A percentile compares a stretch with the other conserved stretches of the same genome.
Evolutionary conservation across 139 green algal species (phyloP).

Genomic region (Trebouxia sp.): DNA sequence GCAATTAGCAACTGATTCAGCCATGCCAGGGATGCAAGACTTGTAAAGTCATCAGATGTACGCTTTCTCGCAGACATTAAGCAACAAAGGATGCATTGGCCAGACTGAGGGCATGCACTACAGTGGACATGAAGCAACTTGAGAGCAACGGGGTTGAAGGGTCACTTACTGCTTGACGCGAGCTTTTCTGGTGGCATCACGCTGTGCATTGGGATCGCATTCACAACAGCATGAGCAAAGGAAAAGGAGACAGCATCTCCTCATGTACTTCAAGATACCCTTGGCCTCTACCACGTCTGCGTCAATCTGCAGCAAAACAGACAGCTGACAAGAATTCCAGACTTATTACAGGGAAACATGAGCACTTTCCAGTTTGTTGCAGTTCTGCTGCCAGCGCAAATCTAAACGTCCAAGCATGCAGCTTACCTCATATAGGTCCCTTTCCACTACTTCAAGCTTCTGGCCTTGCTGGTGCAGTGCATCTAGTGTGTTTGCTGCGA

Average conservation of each 20-base stretch:
- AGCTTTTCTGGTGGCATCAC: constrained; percentile 28
- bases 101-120: neutral
- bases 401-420: no score
- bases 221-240: constrained; percentile 46
- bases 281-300: constrained; percentile 38
- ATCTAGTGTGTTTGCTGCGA: constrained; percentile 34
- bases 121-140: neutral
- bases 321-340: neutral
- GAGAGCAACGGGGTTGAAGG: neutral
- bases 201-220: constrained; percentile 32
- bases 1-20: no score
- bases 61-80: neutral
- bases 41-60: neutral
- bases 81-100: neutral
- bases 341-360: no score
- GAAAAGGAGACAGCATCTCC: constrained; percentile 45
- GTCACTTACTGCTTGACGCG: constrained; percentile 34
- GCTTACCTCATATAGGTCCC: constrained; percentile 34
- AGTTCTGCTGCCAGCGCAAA: no score
- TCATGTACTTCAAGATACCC: constrained; percentile 43
- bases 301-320: constrained; percentile 36
- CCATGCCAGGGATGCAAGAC: neutral
- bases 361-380: no score
- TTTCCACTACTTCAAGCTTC: constrained; percentile 28
- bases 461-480: constrained; percentile 34